These are phyloP conservation scores for Oryza australiensis DNA, from an alignment of 176 grass and related monocot species.

Conservation along the genomic window DNA sequence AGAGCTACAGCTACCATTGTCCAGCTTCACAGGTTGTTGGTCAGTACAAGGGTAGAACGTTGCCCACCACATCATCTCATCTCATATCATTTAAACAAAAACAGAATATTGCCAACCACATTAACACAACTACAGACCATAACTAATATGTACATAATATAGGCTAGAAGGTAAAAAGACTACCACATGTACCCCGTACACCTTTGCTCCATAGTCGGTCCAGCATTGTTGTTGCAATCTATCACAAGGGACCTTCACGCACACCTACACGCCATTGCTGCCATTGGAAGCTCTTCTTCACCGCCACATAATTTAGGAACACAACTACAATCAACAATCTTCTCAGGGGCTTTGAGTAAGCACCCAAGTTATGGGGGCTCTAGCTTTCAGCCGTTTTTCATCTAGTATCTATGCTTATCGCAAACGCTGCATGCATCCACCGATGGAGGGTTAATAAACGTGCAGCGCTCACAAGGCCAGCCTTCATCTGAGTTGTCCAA, in stretches of 20 bases:
- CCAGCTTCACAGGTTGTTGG: background rate
- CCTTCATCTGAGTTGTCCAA: conserved; percentile 37
- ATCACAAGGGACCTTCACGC: background rate
- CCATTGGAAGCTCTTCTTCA: conserved; percentile 13
- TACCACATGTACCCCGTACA: background rate
- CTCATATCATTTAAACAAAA: no score
- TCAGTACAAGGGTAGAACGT: background rate
- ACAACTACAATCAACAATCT: background rate
- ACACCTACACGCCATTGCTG: conserved; percentile 28
- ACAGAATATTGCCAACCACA: background rate
- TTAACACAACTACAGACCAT: conserved; percentile 2
- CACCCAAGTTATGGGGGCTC: background rate
- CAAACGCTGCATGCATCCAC: conserved; percentile 44
- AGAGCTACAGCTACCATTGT: background rate
- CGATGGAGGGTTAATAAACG: conserved; percentile 45
- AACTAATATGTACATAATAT: conserved; percentile 48
- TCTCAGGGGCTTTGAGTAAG: conserved; percentile 15
- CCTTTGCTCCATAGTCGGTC: background rate
- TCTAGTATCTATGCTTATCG: conserved; percentile 30
- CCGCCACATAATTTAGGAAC: background rate
- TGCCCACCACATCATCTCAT: background rate
- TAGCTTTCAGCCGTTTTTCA: background rate
- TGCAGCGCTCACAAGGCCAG: conserved; percentile 73
- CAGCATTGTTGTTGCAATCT: background rate
- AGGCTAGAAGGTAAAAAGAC: background rate